Base-by-base conservation (phyloP, 495 filamentous ascomycete genomes). In the Wilcoxina mikolae region DNA sequence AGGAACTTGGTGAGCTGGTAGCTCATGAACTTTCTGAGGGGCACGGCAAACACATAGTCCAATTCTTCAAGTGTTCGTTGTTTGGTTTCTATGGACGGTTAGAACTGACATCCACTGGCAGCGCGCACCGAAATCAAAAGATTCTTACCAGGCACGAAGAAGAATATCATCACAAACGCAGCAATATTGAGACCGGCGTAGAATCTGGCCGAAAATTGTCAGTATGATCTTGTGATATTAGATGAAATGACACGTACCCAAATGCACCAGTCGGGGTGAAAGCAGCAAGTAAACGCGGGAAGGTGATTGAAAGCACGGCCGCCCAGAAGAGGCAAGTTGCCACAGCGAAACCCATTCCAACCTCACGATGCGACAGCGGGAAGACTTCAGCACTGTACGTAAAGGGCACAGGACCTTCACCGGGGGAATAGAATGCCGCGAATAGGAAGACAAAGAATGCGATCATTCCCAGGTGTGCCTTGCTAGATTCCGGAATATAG, bases 341-440 rank as follows among this genome's bases (percentile, higher is more conserved):
- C 0, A 82, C 84, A 0, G 79, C 81, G 1, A 78, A 68, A 0
- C 72, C 72, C 81, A 85, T 85, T 4, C 82, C 82, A 28, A 82
- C 72, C 0, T 78, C 73, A 2, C 84, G 78, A n/a, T 85, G 75
- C 58, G 85, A 83, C 0, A 89, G 67, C 1, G 85, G 85, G 63
- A 83, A 85, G 0, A 80, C 84, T 64, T 91, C 85, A 2, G 85
- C 85, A 3, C 79, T 82, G 64, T 89, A 87, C 4, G 82, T 81
- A 60, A 87, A 90, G 2, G 86, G 84, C 0, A 90, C 85, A 4
- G 86, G 86, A 0, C 86, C 86, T 62, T 87, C 84, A 24, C 85
- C 85, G 2, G 85, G 83, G 0, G 78, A 83, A 67, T 91, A 90
- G 27, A 83, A 76, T 3, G 80, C 71, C 15, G 74, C 81, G 62